A percentile compares a stretch with the other conserved stretches of the same genome.
Evolutionary conservation across 2,329 filamentous ascomycete species (phyloP).

Genomic region (Penicillium aurantiogriseum): DNA sequence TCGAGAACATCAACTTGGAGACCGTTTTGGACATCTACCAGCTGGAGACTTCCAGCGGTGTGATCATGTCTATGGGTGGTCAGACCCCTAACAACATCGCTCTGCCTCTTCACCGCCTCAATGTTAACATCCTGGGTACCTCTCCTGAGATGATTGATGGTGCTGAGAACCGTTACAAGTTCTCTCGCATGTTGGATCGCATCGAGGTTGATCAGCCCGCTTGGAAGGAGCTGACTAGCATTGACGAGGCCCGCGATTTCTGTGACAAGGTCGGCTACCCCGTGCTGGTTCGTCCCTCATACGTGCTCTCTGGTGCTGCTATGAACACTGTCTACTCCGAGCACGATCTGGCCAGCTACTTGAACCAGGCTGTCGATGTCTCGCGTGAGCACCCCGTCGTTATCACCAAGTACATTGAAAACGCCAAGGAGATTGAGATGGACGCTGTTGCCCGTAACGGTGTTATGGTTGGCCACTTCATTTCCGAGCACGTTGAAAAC

Average conservation of each 20-base stretch:
- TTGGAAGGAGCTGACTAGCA: conserved; percentile 97
- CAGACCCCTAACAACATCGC: conserved; percentile 99
- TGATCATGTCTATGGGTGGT: conserved; percentile 93
- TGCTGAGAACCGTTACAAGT: conserved; percentile 97
- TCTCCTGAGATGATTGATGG: conserved; percentile 99
- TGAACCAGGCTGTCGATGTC: conserved; percentile 87
- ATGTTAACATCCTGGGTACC: conserved; percentile 90
- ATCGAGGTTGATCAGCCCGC: conserved; percentile 94
- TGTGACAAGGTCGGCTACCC: conserved; percentile 88
- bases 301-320: conserved; percentile 92
- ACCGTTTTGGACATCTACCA: conserved; percentile 92
- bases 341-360: conserved; percentile 82
- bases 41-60: conserved; percentile 76
- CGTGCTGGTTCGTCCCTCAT: conserved; percentile 91
- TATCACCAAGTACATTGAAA: conserved; percentile 99
- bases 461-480: conserved; percentile 88
- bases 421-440: conserved; percentile 99
- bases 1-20: conserved; percentile 91
- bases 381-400: conserved; percentile 95
- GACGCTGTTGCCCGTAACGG: conserved; percentile 92
- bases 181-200: conserved; percentile 94
- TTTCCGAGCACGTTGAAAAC: conserved; percentile 98
- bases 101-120: conserved; percentile 79
- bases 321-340: conserved; percentile 99
- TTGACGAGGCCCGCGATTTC: conserved; percentile 84